phyloP scores from a whole-genome alignment of 768 basidiomycete genomes.

The Pulveroboletus sp. region DNA sequence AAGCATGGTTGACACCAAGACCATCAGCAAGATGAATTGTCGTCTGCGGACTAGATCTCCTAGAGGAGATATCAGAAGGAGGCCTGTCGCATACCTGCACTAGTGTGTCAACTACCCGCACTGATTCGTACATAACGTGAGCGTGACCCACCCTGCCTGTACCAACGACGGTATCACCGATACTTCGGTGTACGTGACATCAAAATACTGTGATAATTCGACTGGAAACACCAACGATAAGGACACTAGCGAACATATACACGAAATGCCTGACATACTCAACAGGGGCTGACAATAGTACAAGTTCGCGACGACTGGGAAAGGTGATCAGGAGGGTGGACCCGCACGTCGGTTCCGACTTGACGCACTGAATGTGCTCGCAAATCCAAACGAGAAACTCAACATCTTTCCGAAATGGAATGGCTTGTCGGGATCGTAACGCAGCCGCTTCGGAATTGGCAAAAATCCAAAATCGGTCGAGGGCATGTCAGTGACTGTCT shows the following conservation, averaged over 20 bases:
- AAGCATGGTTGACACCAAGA: constrained; percentile 49
- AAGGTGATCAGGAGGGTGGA: not conserved
- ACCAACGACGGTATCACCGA: constrained; percentile 55
- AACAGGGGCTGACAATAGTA: constrained; percentile 82
- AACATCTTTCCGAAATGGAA: constrained; percentile 49
- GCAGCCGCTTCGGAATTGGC: constrained; percentile 55
- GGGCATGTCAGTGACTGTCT: not conserved
- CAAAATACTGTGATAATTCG: constrained; percentile 37
- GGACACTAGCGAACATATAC: not conserved
- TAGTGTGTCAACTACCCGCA: not conserved
- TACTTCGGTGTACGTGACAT: constrained; percentile 34
- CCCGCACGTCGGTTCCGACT: too few species aligned
- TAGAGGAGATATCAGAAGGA: constrained; percentile 72
- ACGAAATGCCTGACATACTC: constrained; percentile 38
- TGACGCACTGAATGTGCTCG: constrained; percentile 42
- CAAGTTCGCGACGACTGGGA: constrained; percentile 61
- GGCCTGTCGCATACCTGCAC: constrained; percentile 62
- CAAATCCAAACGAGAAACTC: constrained; percentile 59
- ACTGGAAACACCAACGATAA: constrained; percentile 14
- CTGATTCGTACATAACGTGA: not conserved
- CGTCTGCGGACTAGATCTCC: constrained; percentile 80
- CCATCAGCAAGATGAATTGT: constrained; percentile 58
- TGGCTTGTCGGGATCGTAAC: constrained; percentile 46
- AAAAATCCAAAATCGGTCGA: constrained; percentile 55
- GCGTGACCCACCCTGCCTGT: constrained; percentile 53